A percentile compares a stretch with the other conserved stretches of the same genome.
phyloP scores from a whole-genome alignment of 352 stramenopile genomes.

The Phytophthora sojae region DNA sequence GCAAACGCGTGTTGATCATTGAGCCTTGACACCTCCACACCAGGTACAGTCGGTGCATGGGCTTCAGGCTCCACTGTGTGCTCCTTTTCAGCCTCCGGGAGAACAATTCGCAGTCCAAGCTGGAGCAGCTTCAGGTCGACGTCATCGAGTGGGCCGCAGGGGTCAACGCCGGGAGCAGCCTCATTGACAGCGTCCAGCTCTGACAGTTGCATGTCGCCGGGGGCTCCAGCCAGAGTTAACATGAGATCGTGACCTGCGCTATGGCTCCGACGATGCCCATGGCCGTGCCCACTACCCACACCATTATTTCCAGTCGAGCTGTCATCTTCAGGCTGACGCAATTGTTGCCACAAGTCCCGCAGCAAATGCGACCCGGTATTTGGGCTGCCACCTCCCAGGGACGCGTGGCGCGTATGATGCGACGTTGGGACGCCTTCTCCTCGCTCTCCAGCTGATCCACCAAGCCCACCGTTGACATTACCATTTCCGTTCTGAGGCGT shows the following conservation, averaged over 20 bases:
- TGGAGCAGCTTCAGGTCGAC: constrained; percentile 69
- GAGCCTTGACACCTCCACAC: constrained; percentile 5
- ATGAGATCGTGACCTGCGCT: constrained; percentile 43
- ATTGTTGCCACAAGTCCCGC: constrained; percentile 80
- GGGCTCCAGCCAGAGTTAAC: constrained; percentile 17
- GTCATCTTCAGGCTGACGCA: constrained; percentile 74
- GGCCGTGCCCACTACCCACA: constrained; percentile 11
- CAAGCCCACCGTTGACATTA: constrained; percentile 16
- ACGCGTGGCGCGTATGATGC: constrained; percentile 41
- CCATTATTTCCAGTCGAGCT: constrained; percentile 31
- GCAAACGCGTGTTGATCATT: constrained; percentile 24
- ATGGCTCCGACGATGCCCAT: constrained; percentile 30
- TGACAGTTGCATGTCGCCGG: constrained; percentile 43
- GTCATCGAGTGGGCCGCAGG: constrained; percentile 53
- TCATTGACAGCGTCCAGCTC: constrained; percentile 48
- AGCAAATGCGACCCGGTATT: constrained; percentile 69
- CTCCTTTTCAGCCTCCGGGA: constrained; percentile 27
- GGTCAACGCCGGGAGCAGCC: constrained; percentile 17
- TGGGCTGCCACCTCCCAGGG: constrained; percentile 41
- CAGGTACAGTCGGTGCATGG: background rate
- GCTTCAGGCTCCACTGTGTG: constrained; percentile 13
- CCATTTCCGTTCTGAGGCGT: constrained; percentile 32
- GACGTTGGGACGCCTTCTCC: constrained; percentile 21
- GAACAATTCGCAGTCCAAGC: constrained; percentile 53
- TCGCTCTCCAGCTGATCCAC: constrained; percentile 29